Conservation (phyloP, 148 eudicot species). For the Rhododendron kiyosumense region DNA sequence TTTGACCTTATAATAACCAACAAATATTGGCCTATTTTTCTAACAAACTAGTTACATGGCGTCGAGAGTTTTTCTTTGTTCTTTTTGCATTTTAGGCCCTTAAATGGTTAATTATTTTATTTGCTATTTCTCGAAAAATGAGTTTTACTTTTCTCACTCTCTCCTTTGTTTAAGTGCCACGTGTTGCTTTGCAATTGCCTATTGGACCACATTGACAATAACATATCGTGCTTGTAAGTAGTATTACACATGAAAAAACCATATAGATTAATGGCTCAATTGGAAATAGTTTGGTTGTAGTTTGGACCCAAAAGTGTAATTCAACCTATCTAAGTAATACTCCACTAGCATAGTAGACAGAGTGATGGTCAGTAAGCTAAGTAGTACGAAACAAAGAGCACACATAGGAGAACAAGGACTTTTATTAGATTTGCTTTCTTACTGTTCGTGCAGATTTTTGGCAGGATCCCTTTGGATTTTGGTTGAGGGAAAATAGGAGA, state of each 20-base stretch:
- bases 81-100: too few relatives aligned
- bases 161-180: background rate
- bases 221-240: too few relatives aligned
- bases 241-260: background rate
- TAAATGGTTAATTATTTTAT: too few relatives aligned
- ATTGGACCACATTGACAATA: background rate
- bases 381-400: background rate
- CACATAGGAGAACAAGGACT: background rate
- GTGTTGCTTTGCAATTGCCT: background rate
- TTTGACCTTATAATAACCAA: too few relatives aligned
- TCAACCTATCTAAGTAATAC: background rate
- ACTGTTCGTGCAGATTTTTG: conserved; percentile 13
- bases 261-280: background rate
- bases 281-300: background rate
- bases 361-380: background rate
- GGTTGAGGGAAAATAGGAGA: background rate
- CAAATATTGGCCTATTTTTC: too few relatives aligned
- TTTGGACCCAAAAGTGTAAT: background rate
- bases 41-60: too few relatives aligned
- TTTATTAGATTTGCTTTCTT: conserved; percentile 1
- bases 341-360: background rate
- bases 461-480: background rate
- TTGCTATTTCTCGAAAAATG: too few relatives aligned
- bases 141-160: too few relatives aligned
- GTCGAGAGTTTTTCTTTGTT: too few relatives aligned